Evolutionary conservation across 2,329 filamentous ascomycete genomes (phyloP).

Genomic region (Magnaporthiopsis rhizophila): DNA sequence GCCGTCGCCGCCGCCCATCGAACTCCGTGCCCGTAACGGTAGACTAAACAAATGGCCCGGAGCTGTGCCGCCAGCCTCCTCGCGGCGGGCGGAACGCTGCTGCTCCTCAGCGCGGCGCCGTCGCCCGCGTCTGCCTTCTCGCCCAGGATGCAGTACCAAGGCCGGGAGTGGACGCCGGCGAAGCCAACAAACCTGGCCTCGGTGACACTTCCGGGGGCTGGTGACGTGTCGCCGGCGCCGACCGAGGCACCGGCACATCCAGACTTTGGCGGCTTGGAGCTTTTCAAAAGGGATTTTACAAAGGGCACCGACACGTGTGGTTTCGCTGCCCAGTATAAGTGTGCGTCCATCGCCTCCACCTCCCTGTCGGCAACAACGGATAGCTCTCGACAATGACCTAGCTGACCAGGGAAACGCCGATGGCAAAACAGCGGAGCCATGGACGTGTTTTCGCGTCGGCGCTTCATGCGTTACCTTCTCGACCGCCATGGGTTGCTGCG

Average conservation of each 20-base stretch:
- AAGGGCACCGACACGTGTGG: conserved; percentile 7
- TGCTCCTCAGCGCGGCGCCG: background rate
- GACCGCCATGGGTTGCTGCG: conserved; percentile 6
- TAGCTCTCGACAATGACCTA: background rate
- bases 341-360: background rate
- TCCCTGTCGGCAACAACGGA: background rate
- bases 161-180: conserved; percentile 2
- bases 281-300: conserved; percentile 4
- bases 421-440: conserved; percentile 6
- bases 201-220: background rate
- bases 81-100: background rate
- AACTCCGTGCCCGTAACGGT: background rate
- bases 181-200: background rate
- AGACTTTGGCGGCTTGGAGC: conserved; percentile 4
- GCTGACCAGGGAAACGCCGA: background rate
- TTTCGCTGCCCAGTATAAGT: conserved; percentile 7
- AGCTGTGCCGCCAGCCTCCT: background rate
- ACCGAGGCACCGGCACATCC: background rate
- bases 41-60: background rate
- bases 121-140: background rate
- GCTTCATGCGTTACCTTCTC: conserved; percentile 2
- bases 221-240: conserved; percentile 5
- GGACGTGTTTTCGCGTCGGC: conserved; percentile 8
- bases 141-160: background rate
- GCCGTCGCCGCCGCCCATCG: no score